These are phyloP conservation scores for Solanum corneliomulleri DNA, from an alignment of 257 asterid species.

Conservation along the genomic window DNA sequence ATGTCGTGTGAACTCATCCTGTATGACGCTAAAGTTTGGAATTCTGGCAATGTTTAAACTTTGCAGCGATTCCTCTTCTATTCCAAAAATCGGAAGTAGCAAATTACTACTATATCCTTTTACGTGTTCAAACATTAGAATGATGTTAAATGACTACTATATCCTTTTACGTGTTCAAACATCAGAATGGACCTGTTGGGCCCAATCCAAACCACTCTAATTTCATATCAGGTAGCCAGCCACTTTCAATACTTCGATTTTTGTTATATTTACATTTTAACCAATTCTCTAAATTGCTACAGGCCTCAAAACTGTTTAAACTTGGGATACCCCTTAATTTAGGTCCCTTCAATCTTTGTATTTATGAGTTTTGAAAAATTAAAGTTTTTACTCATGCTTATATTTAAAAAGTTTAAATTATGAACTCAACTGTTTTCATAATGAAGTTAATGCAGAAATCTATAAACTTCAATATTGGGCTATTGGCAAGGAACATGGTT, in stretches of 20 bases:
- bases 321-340: not conserved
- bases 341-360: not conserved
- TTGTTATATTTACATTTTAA: not conserved
- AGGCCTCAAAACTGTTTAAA: not conserved
- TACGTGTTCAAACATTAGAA: not conserved
- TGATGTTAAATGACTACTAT: not conserved
- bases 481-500: not conserved
- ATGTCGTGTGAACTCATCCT: slow-evolving; percentile 66
- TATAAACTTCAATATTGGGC: not conserved
- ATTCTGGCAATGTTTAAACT: not conserved
- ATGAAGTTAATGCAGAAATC: too few species aligned
- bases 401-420: not conserved
- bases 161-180: not conserved
- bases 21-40: not conserved
- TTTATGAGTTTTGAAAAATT: not conserved
- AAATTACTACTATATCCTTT: not conserved
- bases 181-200: not conserved
- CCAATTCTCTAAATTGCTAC: not conserved
- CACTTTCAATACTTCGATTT: not conserved
- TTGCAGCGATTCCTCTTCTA: not conserved
- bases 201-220: not conserved
- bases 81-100: not conserved
- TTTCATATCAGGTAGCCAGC: not conserved
- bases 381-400: not conserved
- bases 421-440: not conserved